These are phyloP conservation scores for Abrus pulchellus DNA, from an alignment of 306 rosid species.

Conservation along the genomic window DNA sequence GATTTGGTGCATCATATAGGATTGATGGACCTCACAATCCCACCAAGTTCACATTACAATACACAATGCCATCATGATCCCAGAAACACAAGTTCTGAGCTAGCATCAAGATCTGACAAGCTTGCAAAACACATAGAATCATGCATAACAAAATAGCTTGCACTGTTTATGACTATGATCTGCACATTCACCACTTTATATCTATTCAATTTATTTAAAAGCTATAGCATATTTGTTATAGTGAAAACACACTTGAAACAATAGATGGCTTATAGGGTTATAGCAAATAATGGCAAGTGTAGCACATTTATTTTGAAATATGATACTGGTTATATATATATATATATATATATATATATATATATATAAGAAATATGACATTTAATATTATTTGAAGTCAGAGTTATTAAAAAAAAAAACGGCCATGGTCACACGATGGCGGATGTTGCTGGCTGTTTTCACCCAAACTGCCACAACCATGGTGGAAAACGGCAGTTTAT, in stretches of 20 bases:
- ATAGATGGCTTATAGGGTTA: not conserved
- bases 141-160: not conserved
- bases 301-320: constrained; percentile 12
- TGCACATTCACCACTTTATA: constrained; percentile 9
- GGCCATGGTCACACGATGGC: too few species aligned
- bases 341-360: too few species aligned
- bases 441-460: too few species aligned
- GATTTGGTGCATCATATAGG: too few species aligned
- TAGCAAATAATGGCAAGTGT: not conserved
- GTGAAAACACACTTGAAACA: constrained; percentile 7
- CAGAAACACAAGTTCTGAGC: constrained; percentile 3
- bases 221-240: constrained; percentile 16
- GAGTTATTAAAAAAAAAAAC: too few species aligned
- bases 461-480: too few species aligned
- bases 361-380: not conserved
- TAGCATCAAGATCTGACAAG: not conserved
- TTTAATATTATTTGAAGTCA: not conserved
- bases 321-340: not conserved
- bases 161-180: constrained; percentile 14
- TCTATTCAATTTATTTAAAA: not conserved
- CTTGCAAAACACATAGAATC: not conserved
- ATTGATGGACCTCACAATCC: too few species aligned
- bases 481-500: too few species aligned
- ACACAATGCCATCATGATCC: not conserved
- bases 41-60: not conserved